These are phyloP conservation scores for Mycena latifolia DNA, from an alignment of 768 basidiomycete genomes.

Conservation along the genomic window DNA sequence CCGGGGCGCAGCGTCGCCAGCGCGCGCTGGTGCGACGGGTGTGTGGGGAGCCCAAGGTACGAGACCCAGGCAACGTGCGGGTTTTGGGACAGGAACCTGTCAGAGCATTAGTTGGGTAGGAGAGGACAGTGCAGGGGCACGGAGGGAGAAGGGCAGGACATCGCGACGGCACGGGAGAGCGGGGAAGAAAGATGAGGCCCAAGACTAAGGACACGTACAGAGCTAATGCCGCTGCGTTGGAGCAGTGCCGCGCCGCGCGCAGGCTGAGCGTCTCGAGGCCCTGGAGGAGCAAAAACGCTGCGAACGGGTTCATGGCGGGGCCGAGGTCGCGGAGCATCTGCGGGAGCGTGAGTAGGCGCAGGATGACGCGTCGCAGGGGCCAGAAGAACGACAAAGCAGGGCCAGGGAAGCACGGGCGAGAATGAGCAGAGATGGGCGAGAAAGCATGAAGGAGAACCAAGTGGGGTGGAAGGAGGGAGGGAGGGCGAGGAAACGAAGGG, in stretches of 20 bases:
- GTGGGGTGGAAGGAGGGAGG: no score
- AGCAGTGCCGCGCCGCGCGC: slow-evolving; percentile 63
- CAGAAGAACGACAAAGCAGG: no score
- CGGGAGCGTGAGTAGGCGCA: slow-evolving; percentile 58
- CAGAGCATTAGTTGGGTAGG: neutral
- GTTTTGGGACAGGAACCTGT: slow-evolving; percentile 48
- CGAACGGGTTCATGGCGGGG: slow-evolving; percentile 64
- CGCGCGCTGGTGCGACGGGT: slow-evolving; percentile 50
- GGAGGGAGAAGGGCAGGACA: no score
- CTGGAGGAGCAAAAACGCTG: slow-evolving; percentile 65
- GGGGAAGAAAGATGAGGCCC: neutral
- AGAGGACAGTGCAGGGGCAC: no score
- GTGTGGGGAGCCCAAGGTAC: slow-evolving; percentile 52
- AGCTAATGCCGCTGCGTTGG: slow-evolving; percentile 65
- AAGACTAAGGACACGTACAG: slow-evolving; percentile 36
- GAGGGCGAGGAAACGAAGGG: no score
- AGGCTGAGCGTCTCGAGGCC: slow-evolving; percentile 71
- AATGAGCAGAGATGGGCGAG: no score
- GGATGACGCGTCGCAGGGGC: no score
- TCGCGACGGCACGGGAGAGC: no score
- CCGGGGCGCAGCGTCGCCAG: slow-evolving; percentile 43
- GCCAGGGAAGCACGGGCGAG: no score
- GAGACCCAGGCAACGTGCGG: slow-evolving; percentile 53
- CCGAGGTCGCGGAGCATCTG: slow-evolving; percentile 67
- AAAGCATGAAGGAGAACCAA: no score